Base-by-base conservation (phyloP, 352 stramenopile species). In the Phytopythium boreale region DNA sequence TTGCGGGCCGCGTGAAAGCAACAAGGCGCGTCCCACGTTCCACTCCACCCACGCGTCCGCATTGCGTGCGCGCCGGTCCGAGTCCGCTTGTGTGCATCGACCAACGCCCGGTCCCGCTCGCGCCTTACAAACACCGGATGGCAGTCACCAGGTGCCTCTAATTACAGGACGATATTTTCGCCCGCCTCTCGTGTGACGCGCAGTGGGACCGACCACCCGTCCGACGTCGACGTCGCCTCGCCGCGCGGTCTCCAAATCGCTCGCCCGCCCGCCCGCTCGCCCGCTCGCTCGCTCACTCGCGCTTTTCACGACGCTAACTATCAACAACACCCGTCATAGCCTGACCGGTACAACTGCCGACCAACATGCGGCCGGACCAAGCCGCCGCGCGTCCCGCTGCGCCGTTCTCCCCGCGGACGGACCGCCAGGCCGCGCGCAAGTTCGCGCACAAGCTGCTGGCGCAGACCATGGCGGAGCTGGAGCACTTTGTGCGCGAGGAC, bases 401-500 rank as follows among this genome's bases (percentile, higher is more conserved):
- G 29, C 51, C 24, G 3, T 39, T 57, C 51, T 36, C 27, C 4
- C 34, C 27, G 15, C 29, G 29, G 15, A 57, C 51, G 51, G 51
- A 57, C 17, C 51, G 51, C 29, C 51, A 57, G 29, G 51, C 51
- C 29, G 12, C 51, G 29, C 51, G 51, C 51, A 26, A 19, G 12
- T 8, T 24, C 11, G 51, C 51, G 29, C 6, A 15, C 27, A 11
- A 24, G 15, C 63, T 85, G 70, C 67, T 85, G 47, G 62, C 60
- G 37, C 65, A 74, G 44, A 76, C 78, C 3, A 60, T 89, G 60
- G 62, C 70, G n/a, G 77, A 79, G 12, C 86, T 84, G 37, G 76
- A 87, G 57, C 69, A 53, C 29, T 86, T 82, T 50, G 60, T 61
- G 24, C 75, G 77, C 59, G 68, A 74, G 24, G 66, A 69, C 15